Conservation (phyloP, 2,329 filamentous ascomycete genomes). For the Penicillium sp. region DNA sequence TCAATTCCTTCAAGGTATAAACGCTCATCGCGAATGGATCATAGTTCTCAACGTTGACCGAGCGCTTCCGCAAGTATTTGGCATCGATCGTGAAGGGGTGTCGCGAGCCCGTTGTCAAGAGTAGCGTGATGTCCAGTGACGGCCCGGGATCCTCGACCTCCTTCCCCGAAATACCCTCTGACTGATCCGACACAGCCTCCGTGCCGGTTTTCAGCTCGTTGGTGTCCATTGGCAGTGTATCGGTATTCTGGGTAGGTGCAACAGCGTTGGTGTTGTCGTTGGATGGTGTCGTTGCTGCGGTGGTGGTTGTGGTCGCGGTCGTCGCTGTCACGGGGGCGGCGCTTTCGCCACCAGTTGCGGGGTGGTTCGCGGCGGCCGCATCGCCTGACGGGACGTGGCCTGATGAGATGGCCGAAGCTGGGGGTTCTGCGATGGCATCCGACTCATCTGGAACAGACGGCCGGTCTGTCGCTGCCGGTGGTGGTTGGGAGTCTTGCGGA, state of each 20-base stretch:
- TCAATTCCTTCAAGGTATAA: constrained; percentile 90
- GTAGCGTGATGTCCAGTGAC: constrained; percentile 65
- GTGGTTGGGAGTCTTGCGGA: constrained; percentile 20
- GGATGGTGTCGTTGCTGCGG: constrained; percentile 13
- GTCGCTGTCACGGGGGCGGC: constrained; percentile 20
- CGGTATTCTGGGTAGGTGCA: constrained; percentile 12
- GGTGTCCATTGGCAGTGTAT: constrained; percentile 19
- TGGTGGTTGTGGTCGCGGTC: constrained; percentile 13
- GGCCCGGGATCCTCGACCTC: constrained; percentile 39
- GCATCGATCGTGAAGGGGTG: constrained; percentile 90
- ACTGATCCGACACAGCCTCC: constrained; percentile 23
- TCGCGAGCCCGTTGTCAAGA: constrained; percentile 75
- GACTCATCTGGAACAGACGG: constrained; percentile 10
- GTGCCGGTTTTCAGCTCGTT: constrained; percentile 26
- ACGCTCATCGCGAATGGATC: constrained; percentile 89
- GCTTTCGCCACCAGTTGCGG: constrained; percentile 25
- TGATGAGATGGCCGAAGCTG: constrained; percentile 12
- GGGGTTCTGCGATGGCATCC: constrained; percentile 12
- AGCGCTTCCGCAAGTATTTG: constrained; percentile 76
- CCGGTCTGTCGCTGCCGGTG: constrained; percentile 13
- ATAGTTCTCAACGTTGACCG: constrained; percentile 69
- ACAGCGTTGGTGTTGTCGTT: constrained; percentile 12
- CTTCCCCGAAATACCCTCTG: constrained; percentile 32
- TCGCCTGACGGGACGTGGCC: constrained; percentile 14
- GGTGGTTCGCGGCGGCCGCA: constrained; percentile 17